phyloP scores from a whole-genome alignment of 768 basidiomycete species.

The Pleurotus giganteus region DNA sequence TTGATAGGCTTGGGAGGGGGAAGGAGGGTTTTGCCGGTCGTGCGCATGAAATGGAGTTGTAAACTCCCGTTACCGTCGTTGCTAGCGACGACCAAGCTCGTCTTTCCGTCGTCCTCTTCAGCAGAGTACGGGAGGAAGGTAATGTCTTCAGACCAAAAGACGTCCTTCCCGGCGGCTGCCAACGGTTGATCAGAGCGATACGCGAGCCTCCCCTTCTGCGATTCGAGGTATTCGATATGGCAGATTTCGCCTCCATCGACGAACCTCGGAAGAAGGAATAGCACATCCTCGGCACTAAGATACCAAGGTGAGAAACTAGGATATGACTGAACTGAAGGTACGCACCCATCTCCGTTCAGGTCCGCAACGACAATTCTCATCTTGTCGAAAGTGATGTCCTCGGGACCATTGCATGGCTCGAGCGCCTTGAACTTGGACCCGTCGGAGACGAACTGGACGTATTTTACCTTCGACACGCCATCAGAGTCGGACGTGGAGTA shows the following conservation, averaged over 20 bases:
- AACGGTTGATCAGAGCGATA: not conserved
- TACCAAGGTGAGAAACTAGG: too few relatives aligned
- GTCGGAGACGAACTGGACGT: not conserved
- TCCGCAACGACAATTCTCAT: not conserved
- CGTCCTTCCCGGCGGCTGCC: not conserved
- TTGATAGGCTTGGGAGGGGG: not conserved
- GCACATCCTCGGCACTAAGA: not conserved
- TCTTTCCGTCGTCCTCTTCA: slow-evolving; percentile 14
- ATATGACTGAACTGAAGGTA: not conserved
- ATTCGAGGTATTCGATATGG: not conserved
- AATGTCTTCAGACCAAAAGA: slow-evolving; percentile 10
- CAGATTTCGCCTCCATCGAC: too few relatives aligned
- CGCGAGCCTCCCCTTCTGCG: not conserved
- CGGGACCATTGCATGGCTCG: not conserved
- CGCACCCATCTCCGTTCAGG: not conserved
- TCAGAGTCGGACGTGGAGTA: not conserved
- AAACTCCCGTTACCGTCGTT: not conserved
- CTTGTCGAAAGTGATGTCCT: not conserved
- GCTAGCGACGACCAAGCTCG: slow-evolving; percentile 8
- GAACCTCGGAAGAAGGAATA: not conserved
- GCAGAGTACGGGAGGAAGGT: slow-evolving; percentile 10
- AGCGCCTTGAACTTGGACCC: not conserved
- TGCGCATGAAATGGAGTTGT: not conserved
- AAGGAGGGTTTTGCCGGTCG: not conserved
- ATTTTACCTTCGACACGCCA: not conserved